Evolutionary conservation across 2,329 filamentous ascomycete species (phyloP).

Genomic region (Fusarium longipes): DNA sequence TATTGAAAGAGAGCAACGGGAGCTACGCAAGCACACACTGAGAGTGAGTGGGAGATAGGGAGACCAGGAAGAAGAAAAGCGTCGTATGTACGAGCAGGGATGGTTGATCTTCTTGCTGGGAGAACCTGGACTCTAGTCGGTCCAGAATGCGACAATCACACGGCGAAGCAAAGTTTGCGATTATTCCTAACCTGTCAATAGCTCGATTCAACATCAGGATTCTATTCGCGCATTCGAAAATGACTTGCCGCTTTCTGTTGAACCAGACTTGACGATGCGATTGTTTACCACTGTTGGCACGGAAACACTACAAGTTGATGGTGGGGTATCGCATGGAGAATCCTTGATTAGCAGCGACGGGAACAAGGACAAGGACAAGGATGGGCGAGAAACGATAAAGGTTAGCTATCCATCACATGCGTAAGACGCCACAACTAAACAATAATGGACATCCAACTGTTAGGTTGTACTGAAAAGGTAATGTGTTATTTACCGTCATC

Average conservation of each 20-base stretch:
- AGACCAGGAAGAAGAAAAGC: constrained; percentile 6
- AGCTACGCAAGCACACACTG: constrained; percentile 13
- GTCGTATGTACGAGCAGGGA: constrained; percentile 26
- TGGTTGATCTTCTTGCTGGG: constrained; percentile 6
- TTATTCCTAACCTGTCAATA: constrained; percentile 27
- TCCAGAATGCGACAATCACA: constrained; percentile 14
- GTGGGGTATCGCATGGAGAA: constrained; percentile 30
- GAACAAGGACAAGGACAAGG: constrained; percentile 23
- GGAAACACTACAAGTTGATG: constrained; percentile 5
- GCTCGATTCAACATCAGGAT: background rate
- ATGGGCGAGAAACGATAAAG: background rate
- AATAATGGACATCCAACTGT: background rate
- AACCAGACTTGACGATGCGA: constrained; percentile 1
- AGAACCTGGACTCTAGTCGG: background rate
- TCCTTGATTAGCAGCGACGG: constrained; percentile 10
- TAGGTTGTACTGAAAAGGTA: constrained; percentile 4
- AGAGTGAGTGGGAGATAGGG: background rate
- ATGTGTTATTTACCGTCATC: background rate
- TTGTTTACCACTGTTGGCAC: constrained; percentile 34
- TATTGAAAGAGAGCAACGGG: background rate
- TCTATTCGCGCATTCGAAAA: constrained; percentile 23
- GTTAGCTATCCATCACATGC: constrained; percentile 24
- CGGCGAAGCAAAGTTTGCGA: constrained; percentile 22
- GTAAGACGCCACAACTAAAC: constrained; percentile 14
- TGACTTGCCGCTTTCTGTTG: constrained; percentile 33